Base-by-base conservation (phyloP, 176 grass and related monocot genomes). In the Thinopyrum elongatum region DNA sequence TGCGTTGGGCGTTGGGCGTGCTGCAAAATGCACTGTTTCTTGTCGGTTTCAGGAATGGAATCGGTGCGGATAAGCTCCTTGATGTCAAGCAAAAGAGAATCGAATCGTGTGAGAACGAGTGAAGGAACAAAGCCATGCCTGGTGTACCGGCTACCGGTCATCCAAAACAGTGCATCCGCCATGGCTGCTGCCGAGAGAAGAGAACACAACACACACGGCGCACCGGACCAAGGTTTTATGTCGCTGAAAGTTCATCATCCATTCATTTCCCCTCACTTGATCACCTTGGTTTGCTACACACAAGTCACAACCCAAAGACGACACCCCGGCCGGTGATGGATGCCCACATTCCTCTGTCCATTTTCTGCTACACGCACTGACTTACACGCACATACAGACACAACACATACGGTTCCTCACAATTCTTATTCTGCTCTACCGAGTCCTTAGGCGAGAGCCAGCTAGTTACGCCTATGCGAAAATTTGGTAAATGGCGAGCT, bases 381-480 rank as follows among this genome's bases (percentile, higher is more conserved):
- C 63, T 31, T 28, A 53, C 16, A 33, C 26, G 65, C 58, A 80
- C 33, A 44, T 65, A 8, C 29, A 65, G 46, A 16, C 46, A 53
- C 49, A 26, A 26, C 4, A 58, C 47, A 59, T 27, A 80, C 72
- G 27, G 22, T 79, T 61, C 35, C 61, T 65, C 78, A 27, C 49
- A 8, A 5, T 78, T 78, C 84, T 80, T 86, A 86, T 86, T 86
- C 65, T 61, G 49, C 68, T 79, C 64, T 79, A 79, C 75, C 44
- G 42, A 70, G 65, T 66, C 65, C 65, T 35, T 23, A 86, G 29
- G 34, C 74, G 63, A 58, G 83, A 76, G 74, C 44, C 42, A 10
- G 42, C 72, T 75, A 75, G 28, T 53, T 70, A 42, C n/a, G 63
- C 63, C 63, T 77, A 69, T n/a, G 63, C 39, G 38, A 59, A 68